These are phyloP conservation scores for Fonsecaea pedrosoi DNA, from an alignment of 2,329 filamentous ascomycete genomes.

Conservation along the genomic window DNA sequence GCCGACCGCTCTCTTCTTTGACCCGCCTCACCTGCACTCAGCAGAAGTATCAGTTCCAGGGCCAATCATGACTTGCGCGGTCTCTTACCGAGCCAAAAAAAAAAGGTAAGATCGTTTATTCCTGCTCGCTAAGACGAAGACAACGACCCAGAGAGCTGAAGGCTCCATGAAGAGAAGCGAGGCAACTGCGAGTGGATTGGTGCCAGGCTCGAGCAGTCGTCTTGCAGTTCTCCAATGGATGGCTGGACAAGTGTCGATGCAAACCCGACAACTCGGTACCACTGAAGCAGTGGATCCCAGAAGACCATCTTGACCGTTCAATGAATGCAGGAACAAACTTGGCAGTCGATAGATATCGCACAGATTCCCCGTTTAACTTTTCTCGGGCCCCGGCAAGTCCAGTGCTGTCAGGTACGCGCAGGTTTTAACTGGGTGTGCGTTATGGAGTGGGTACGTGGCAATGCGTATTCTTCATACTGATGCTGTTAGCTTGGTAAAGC, in stretches of 20 bases:
- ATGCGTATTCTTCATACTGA: constrained; percentile 32
- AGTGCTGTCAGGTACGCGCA: constrained; percentile 19
- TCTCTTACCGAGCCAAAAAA: background rate
- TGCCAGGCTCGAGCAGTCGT: background rate
- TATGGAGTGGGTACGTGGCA: constrained; percentile 27
- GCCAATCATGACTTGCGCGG: background rate
- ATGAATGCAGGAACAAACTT: background rate
- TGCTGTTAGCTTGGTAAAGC: constrained; percentile 17
- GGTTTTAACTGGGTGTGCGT: constrained; percentile 26
- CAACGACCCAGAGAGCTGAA: background rate
- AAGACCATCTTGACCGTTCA: background rate
- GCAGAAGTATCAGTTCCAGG: background rate
- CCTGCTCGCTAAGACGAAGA: background rate
- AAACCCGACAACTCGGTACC: background rate
- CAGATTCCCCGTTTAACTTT: background rate
- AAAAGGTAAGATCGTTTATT: background rate
- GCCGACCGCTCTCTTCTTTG: background rate
- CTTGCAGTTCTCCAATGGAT: background rate
- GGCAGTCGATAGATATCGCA: background rate
- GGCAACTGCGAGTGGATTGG: background rate
- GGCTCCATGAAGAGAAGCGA: background rate
- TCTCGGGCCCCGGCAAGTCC: constrained; percentile 6
- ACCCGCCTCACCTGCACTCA: background rate
- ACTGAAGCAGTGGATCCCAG: background rate
- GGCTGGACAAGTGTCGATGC: background rate